phyloP scores from a whole-genome alignment of 495 filamentous ascomycete genomes.

The Hyphodiscus hymeniophilus region DNA sequence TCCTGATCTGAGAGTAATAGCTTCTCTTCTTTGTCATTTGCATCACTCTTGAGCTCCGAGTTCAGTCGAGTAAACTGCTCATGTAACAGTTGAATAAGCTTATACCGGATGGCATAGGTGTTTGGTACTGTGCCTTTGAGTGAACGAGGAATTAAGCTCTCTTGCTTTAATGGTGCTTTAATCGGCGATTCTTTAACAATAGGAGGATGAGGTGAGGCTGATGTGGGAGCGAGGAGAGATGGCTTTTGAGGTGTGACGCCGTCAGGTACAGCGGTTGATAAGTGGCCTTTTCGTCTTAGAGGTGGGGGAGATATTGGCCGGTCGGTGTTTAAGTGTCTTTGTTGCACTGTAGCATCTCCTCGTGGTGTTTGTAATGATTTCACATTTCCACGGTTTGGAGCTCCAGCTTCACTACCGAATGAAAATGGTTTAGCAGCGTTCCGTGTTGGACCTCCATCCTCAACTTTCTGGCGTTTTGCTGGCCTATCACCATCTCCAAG shows the following conservation, averaged over 20 bases:
- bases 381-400: neutral
- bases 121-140: constrained; percentile 59
- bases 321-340: constrained; percentile 11
- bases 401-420: neutral
- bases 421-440: neutral
- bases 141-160: constrained; percentile 73
- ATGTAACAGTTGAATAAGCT: constrained; percentile 66
- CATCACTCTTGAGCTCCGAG: constrained; percentile 47
- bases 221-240: neutral
- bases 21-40: constrained; percentile 25
- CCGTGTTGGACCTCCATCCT: neutral
- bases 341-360: neutral
- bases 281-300: constrained; percentile 8
- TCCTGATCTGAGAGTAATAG: constrained; percentile 58
- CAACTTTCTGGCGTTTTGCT: constrained; percentile 14
- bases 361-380: neutral
- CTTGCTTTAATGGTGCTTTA: constrained; percentile 14
- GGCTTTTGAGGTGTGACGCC: neutral
- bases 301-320: constrained; percentile 38
- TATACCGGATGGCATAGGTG: constrained; percentile 54
- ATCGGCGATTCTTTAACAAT: constrained; percentile 3
- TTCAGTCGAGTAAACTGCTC: constrained; percentile 67
- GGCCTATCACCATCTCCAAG: constrained; percentile 5
- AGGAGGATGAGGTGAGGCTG: constrained; percentile 6
- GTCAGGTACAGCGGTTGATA: neutral